Percentiles rank a stretch among this genome's conserved stretches.
Conservation (phyloP, 371 early-diverging fungal genomes). For the Mucor saturninus region DNA sequence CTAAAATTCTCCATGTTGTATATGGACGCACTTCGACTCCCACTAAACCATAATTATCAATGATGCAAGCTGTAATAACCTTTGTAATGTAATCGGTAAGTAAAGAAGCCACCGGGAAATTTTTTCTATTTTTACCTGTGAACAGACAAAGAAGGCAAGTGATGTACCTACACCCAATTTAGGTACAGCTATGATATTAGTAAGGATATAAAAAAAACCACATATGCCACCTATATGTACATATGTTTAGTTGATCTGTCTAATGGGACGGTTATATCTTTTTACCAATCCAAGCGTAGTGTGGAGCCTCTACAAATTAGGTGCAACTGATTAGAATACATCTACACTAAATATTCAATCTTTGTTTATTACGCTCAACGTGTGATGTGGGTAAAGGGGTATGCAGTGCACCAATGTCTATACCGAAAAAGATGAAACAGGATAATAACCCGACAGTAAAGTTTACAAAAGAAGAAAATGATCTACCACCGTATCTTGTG, state of each 20-base stretch:
- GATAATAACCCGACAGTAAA: constrained; percentile 32
- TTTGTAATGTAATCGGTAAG: constrained; percentile 5
- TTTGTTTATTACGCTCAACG: constrained; percentile 6
- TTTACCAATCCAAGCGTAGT: constrained; percentile 42
- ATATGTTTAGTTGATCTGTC: too few species aligned
- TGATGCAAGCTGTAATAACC: constrained; percentile 49
- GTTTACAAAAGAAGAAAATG: constrained; percentile 33
- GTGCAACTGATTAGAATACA: background rate
- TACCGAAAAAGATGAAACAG: constrained; percentile 34
- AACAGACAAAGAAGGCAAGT: constrained; percentile 39
- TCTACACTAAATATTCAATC: background rate
- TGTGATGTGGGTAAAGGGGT: constrained; percentile 30
- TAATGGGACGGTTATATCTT: too few species aligned
- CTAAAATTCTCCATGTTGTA: constrained; percentile 56
- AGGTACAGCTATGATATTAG: constrained; percentile 37
- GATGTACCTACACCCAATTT: constrained; percentile 38
- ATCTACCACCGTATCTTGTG: constrained; percentile 31
- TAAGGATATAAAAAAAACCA: constrained; percentile 33
- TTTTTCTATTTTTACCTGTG: constrained; percentile 22
- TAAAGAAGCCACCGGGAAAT: too few species aligned
- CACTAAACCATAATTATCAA: constrained; percentile 52
- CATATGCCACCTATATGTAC: constrained; percentile 30
- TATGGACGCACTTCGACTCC: constrained; percentile 45
- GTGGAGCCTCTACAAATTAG: constrained; percentile 27
- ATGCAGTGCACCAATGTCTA: constrained; percentile 28